Evolutionary conservation across 1,284 basidiomycete genomes (phyloP).

Genomic region (Tylopilus sp.): DNA sequence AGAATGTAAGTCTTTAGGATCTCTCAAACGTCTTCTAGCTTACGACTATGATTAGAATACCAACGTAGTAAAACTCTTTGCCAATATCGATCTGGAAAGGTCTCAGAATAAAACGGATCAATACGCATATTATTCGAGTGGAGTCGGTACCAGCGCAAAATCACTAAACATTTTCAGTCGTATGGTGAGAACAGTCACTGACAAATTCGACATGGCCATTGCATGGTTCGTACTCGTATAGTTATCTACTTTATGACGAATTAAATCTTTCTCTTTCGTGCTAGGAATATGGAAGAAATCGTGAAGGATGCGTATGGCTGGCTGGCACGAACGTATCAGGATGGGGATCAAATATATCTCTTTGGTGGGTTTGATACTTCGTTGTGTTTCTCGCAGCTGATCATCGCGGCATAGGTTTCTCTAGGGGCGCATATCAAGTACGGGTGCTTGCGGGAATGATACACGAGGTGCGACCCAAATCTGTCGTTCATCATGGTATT

Average conservation of each 20-base stretch:
- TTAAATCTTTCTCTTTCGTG: neutral
- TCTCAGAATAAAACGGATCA: conserved; percentile 16
- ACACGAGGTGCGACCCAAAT: conserved; percentile 29
- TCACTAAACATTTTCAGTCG: conserved; percentile 20
- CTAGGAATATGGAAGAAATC: conserved; percentile 31
- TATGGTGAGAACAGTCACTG: conserved; percentile 18
- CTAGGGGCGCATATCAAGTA: conserved; percentile 48
- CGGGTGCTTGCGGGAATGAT: conserved; percentile 45
- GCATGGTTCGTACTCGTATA: conserved; percentile 22
- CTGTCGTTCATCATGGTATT: too few species aligned
- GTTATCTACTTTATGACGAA: neutral
- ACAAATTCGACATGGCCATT: conserved; percentile 29
- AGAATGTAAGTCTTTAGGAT: conserved; percentile 16
- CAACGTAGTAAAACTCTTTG: conserved; percentile 38
- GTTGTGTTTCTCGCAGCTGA: neutral
- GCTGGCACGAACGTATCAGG: conserved; percentile 39
- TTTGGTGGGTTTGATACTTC: conserved; percentile 34
- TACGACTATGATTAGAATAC: conserved; percentile 31
- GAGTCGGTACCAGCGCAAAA: conserved; percentile 38
- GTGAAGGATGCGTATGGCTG: conserved; percentile 41
- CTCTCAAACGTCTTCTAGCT: neutral
- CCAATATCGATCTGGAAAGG: conserved; percentile 23
- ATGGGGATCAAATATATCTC: conserved; percentile 43
- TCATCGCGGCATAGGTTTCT: conserved; percentile 38
- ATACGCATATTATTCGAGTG: conserved; percentile 39